Evolutionary conservation across 768 basidiomycete species (phyloP).

Genomic region (Kwoniella shandongensis): DNA sequence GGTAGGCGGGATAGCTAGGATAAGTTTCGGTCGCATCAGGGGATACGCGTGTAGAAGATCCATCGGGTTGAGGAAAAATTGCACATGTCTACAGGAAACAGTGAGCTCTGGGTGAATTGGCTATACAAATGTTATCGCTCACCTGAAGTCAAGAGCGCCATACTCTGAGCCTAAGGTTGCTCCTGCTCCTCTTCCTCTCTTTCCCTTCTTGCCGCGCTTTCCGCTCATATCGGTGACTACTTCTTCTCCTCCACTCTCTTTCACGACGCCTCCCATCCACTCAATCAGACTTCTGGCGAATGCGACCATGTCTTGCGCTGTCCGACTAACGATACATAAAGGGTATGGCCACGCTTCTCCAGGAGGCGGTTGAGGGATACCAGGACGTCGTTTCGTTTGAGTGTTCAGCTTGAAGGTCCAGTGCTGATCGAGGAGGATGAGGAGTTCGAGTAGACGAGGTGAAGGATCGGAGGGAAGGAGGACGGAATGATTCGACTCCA

Average conservation of each 20-base stretch:
- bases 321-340: slow-evolving; percentile 88
- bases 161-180: slow-evolving; percentile 69
- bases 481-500: slow-evolving; percentile 75
- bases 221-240: slow-evolving; percentile 55
- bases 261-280: slow-evolving; percentile 94
- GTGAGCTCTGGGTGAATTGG: not conserved
- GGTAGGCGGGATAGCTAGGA: slow-evolving; percentile 88
- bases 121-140: slow-evolving; percentile 36
- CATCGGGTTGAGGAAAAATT: slow-evolving; percentile 82
- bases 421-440: slow-evolving; percentile 92
- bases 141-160: slow-evolving; percentile 88
- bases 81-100: slow-evolving; percentile 66
- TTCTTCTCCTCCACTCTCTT: slow-evolving; percentile 85
- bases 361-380: slow-evolving; percentile 20
- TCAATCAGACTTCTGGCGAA: slow-evolving; percentile 97
- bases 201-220: slow-evolving; percentile 55
- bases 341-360: slow-evolving; percentile 58
- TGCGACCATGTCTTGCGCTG: slow-evolving; percentile 87
- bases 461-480: slow-evolving; percentile 91
- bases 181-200: slow-evolving; percentile 56
- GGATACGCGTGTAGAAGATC: slow-evolving; percentile 78
- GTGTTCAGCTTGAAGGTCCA: slow-evolving; percentile 75
- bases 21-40: slow-evolving; percentile 84
- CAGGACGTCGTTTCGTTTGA: slow-evolving; percentile 11
- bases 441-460: slow-evolving; percentile 90